These are phyloP conservation scores for Colletotrichum siamense DNA, from an alignment of 2,329 filamentous ascomycete species.

Conservation along the genomic window DNA sequence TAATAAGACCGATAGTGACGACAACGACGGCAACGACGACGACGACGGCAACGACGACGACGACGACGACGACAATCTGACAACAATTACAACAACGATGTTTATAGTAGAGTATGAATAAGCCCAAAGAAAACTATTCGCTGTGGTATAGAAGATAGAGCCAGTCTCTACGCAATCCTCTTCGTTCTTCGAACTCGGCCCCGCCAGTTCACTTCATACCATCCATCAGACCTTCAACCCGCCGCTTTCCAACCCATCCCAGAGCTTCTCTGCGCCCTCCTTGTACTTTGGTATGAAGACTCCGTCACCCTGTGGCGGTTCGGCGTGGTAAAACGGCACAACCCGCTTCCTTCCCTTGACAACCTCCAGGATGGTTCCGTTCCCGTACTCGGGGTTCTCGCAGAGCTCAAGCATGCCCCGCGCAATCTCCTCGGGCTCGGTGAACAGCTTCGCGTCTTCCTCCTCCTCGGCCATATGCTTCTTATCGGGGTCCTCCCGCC, in stretches of 20 bases:
- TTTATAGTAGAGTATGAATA: too few relatives aligned
- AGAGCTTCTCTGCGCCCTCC: conserved; percentile 26
- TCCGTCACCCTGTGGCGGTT: conserved; percentile 27
- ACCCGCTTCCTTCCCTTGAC: conserved; percentile 27
- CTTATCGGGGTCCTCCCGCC: conserved; percentile 36
- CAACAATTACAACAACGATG: too few relatives aligned
- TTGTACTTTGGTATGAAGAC: conserved; percentile 27
- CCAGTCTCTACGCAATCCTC: not conserved
- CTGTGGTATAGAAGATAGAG: too few relatives aligned
- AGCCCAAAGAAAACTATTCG: too few relatives aligned
- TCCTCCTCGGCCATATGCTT: conserved; percentile 28
- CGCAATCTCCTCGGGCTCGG: conserved; percentile 35
- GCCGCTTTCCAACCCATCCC: conserved; percentile 24
- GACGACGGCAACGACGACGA: too few relatives aligned
- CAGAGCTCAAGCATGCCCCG: conserved; percentile 34
- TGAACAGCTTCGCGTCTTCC: conserved; percentile 27
- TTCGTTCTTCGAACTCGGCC: not conserved
- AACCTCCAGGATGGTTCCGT: conserved; percentile 39
- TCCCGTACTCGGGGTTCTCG: conserved; percentile 25
- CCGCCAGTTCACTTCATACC: not conserved
- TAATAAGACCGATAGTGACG: too few relatives aligned
- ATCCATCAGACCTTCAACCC: conserved; percentile 27
- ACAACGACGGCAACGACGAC: too few relatives aligned
- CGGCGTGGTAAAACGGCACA: conserved; percentile 32
- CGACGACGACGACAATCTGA: too few relatives aligned